Conservation (phyloP, 192 early-diverging fungal species). For the Coemansia reversa region DNA sequence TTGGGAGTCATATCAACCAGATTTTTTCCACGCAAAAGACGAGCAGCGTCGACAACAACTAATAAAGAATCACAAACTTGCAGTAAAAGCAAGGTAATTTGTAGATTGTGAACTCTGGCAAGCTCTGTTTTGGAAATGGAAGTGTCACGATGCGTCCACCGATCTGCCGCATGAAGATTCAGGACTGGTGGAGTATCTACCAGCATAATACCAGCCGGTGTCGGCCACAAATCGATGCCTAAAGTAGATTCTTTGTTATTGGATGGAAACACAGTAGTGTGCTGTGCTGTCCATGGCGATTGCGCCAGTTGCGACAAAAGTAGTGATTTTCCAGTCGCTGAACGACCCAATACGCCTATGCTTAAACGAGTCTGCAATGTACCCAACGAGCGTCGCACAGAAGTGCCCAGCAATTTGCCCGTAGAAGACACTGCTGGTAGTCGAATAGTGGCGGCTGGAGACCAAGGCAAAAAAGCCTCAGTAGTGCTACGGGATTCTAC, state of each 20-base stretch:
- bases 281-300: neutral
- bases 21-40: neutral
- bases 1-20: neutral
- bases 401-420: constrained; percentile 17
- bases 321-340: constrained; percentile 22
- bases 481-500: neutral
- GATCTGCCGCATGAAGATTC: neutral
- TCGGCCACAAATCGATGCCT: constrained; percentile 24
- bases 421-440: constrained; percentile 13
- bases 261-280: constrained; percentile 7
- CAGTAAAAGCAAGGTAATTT: constrained; percentile 27
- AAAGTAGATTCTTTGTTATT: neutral
- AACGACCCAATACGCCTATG: constrained; percentile 26
- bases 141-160: constrained; percentile 3
- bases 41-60: constrained; percentile 9
- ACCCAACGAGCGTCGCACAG: constrained; percentile 15
- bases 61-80: constrained; percentile 33
- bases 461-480: neutral
- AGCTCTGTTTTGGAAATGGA: neutral
- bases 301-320: constrained; percentile 18
- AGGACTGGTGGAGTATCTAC: constrained; percentile 38
- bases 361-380: constrained; percentile 11
- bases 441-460: neutral
- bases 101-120: constrained; percentile 26
- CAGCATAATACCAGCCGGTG: constrained; percentile 8